Conservation (phyloP, 2,329 filamentous ascomycete genomes). For the Alternaria ventricosa region DNA sequence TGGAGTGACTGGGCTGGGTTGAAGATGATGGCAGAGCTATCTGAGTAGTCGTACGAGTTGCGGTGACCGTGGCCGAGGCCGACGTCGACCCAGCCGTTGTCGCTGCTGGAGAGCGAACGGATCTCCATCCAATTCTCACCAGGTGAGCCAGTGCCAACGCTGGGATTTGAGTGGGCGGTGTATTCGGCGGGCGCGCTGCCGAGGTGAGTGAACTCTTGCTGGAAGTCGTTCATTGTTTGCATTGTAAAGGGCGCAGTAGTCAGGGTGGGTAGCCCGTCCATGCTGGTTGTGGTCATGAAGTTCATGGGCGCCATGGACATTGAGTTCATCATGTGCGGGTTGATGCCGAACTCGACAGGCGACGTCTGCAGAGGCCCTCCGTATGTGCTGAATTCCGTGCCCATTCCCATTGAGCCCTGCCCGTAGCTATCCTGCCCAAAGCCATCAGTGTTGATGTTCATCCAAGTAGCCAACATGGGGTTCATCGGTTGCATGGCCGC, state of each 20-base stretch:
- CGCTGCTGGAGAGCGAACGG: conserved; percentile 81
- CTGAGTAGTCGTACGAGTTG: conserved; percentile 72
- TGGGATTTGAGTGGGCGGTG: conserved; percentile 40
- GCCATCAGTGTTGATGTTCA: conserved; percentile 47
- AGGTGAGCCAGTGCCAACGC: conserved; percentile 67
- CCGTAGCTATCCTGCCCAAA: conserved; percentile 39
- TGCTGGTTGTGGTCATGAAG: conserved; percentile 50
- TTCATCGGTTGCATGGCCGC: conserved; percentile 44
- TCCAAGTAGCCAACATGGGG: conserved; percentile 52
- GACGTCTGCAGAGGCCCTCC: conserved; percentile 53
- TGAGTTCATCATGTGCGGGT: conserved; percentile 38
- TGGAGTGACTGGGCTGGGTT: conserved; percentile 91
- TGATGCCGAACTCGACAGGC: conserved; percentile 55
- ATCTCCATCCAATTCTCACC: conserved; percentile 85
- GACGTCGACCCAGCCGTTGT: conserved; percentile 86
- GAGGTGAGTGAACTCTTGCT: conserved; percentile 67
- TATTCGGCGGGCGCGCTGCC: conserved; percentile 60
- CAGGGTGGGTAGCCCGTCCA: conserved; percentile 54
- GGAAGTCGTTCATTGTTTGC: conserved; percentile 68
- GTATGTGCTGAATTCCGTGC: conserved; percentile 49
- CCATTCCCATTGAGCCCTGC: conserved; percentile 38
- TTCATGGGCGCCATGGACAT: conserved; percentile 16
- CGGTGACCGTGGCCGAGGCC: conserved; percentile 59
- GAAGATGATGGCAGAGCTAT: conserved; percentile 72
- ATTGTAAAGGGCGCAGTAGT: conserved; percentile 43